Evolutionary conservation across 768 basidiomycete genomes (phyloP).

Genomic region (Mycena vitilis): DNA sequence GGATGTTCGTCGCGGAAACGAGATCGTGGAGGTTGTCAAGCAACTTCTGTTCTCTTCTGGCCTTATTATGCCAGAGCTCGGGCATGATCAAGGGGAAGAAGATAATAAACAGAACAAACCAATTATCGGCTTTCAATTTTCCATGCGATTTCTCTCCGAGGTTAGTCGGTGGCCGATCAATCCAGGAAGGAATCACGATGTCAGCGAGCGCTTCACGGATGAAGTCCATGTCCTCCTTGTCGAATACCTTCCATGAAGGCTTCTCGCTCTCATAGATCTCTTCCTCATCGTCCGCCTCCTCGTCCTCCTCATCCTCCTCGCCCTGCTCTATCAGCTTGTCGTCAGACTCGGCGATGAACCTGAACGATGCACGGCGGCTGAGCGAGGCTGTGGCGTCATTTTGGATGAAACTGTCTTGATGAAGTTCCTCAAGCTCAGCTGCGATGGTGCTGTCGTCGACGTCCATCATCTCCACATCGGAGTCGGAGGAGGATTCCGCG

Average conservation of each 20-base stretch:
- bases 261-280: conserved; percentile 17
- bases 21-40: conserved; percentile 27
- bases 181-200: conserved; percentile 26
- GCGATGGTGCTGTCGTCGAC: conserved; percentile 6
- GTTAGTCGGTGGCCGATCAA: conserved; percentile 31
- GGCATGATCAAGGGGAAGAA: conserved; percentile 31
- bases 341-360: neutral
- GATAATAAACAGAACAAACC: conserved; percentile 26
- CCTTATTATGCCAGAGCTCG: conserved; percentile 6
- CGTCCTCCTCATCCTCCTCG: conserved; percentile 7
- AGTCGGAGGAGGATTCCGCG: neutral
- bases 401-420: conserved; percentile 14
- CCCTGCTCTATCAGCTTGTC: neutral
- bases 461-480: conserved; percentile 12
- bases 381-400: conserved; percentile 8
- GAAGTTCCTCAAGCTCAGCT: conserved; percentile 9
- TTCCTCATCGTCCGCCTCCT: conserved; percentile 8
- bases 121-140: conserved; percentile 38
- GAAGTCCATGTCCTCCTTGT: neutral
- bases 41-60: conserved; percentile 1
- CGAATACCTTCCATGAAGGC: conserved; percentile 16
- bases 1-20: conserved; percentile 18
- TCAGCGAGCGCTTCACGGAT: conserved; percentile 20
- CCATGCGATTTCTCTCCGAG: conserved; percentile 35
- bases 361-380: conserved; percentile 10